phyloP scores from a whole-genome alignment of 192 early-diverging fungal species.

The Rhizophagus prolifer region DNA sequence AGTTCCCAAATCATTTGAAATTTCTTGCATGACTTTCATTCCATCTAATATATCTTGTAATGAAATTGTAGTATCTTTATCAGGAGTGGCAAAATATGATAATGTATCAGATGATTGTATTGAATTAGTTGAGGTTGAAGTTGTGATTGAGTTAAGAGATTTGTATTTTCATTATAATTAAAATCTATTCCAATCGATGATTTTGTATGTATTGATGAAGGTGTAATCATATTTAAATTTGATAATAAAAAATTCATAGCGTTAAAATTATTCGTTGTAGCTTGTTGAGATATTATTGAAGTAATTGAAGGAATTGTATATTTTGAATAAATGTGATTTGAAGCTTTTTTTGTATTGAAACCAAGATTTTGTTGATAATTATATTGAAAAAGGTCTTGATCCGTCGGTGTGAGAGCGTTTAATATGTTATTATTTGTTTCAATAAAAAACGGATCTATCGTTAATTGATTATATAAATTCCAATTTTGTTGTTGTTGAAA shows the following conservation, averaged over 20 bases:
- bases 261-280: not conserved
- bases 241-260: not conserved
- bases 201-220: not conserved
- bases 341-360: not conserved
- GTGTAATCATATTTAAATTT: not conserved
- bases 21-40: not conserved
- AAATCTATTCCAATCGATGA: not conserved
- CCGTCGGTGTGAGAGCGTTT: not conserved
- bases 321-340: not conserved
- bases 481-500: not conserved
- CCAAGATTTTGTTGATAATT: not conserved
- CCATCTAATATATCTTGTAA: not conserved
- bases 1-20: not conserved
- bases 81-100: not conserved
- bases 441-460: not conserved
- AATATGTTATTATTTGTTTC: not conserved
- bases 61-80: not conserved
- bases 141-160: too few species aligned
- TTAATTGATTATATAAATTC: not conserved
- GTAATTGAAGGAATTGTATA: not conserved
- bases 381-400: not conserved
- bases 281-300: not conserved
- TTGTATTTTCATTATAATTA: not conserved
- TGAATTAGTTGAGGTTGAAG: not conserved
- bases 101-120: not conserved